Base-by-base conservation (phyloP, 352 stramenopile genomes). In the Phytophthora aleatoria region DNA sequence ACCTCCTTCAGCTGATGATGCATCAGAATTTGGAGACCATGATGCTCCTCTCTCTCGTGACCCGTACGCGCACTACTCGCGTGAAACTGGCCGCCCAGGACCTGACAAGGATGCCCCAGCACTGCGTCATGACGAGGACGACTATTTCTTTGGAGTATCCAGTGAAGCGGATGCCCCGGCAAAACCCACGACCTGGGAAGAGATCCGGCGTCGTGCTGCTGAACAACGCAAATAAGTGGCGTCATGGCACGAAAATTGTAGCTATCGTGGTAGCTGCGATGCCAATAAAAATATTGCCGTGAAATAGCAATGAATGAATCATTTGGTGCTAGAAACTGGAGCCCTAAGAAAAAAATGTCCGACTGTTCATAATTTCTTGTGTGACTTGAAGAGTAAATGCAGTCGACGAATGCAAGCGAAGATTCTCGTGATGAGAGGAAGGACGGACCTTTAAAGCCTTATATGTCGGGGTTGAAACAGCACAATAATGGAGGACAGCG, bases 131-230 rank as follows among this genome's bases (percentile, higher is more conserved):
- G 72, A 90, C 12, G 71, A 87, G 28, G 77, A 86, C 43, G 68
- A 82, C 15, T 85, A 87, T 55, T 86, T 80, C 58, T 83, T 85
- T 30, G 75, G 62, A 3, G 51, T 51, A 8, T 50, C 64, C 16
- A 73, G 56, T 16, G 54, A 79, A 2, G 10, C 43, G 11, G 69
- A 84, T 8, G 35, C 50, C 13, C 48, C 53, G 2, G 51, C 38
- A 20, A 83, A 88, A 36, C 70, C 74, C 7, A 92, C 81, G 11
- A 90, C 83, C 7, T 94, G 85, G 85, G 83, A 94, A 41, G 83
- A 94, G 28, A 84, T 94, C 27, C 83, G 85, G 36, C 76, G 79
- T 48, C 85, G 79, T 10, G 78, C 79, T 47, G 73, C 78, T 30
- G 59, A 77, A 12, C 67, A 77, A 16, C 62, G 71, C 45, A 88